These are phyloP conservation scores for Withania somnifera DNA, from an alignment of 305 asterid species.

Conservation along the genomic window DNA sequence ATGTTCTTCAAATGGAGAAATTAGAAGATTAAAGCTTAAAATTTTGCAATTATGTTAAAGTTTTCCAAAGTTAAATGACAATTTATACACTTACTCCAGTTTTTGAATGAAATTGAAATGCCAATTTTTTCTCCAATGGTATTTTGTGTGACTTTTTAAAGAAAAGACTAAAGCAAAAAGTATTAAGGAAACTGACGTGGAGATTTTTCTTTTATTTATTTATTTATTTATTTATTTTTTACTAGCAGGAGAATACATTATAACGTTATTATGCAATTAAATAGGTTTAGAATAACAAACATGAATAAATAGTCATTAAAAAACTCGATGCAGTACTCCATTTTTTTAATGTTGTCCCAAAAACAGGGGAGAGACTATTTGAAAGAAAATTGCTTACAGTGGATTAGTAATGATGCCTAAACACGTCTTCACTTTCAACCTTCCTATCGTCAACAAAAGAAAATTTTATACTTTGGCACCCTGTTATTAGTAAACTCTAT, in stretches of 20 bases:
- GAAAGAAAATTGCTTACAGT: not conserved
- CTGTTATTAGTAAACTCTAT: too few species aligned
- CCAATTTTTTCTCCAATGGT: not conserved
- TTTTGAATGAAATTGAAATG: not conserved
- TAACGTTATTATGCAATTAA: not conserved
- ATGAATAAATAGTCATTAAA: not conserved
- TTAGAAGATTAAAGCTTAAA: too few species aligned
- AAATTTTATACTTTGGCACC: too few species aligned
- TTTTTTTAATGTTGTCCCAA: not conserved
- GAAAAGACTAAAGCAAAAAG: slow-evolving; percentile 1
- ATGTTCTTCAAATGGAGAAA: too few species aligned
- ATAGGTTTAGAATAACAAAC: not conserved
- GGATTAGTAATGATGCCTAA: not conserved
- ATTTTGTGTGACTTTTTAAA: not conserved
- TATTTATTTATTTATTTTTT: not conserved
- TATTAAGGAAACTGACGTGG: not conserved
- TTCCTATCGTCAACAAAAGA: not conserved
- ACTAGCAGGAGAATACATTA: not conserved
- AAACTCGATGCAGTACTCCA: too few species aligned
- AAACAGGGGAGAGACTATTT: not conserved
- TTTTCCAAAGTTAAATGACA: too few species aligned
- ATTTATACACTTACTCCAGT: too few species aligned
- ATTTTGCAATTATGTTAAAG: too few species aligned
- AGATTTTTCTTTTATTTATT: not conserved
- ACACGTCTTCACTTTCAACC: too few species aligned